Conservation (phyloP, 1,139 yeast genomes). For the Scheffersomyces cryptocercus region DNA sequence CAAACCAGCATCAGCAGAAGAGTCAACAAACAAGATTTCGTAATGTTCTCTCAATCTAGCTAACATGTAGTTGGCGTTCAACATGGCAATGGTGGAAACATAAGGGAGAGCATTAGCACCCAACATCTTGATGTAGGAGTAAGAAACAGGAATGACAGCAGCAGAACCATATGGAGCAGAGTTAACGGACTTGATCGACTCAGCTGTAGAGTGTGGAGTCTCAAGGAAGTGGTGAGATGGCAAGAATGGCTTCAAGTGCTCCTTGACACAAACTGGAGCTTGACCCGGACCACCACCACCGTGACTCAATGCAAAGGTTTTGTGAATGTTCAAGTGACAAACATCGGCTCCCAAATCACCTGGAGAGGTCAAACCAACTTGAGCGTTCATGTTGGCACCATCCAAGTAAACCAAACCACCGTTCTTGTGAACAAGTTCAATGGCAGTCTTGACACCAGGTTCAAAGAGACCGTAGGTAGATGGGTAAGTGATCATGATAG, state of each 20-base stretch:
- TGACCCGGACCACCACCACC: constrained; percentile 99
- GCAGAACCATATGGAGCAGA: constrained; percentile 98
- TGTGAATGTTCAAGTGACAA: constrained; percentile 93
- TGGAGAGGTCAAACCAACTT: constrained; percentile 95
- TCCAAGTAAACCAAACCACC: constrained; percentile 98
- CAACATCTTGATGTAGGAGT: constrained; percentile 91
- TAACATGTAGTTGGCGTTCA: constrained; percentile 96
- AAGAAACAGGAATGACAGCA: constrained; percentile 86
- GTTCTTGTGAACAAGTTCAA: constrained; percentile 73
- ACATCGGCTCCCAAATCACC: constrained; percentile 99
- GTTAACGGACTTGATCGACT: constrained; percentile 74
- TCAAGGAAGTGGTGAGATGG: constrained; percentile 72
- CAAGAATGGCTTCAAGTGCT: constrained; percentile 77
- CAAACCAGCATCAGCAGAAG: constrained; percentile 48
- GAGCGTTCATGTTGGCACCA: constrained; percentile 99
- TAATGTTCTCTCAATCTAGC: constrained; percentile 68
- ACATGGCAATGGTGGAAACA: constrained; percentile 84
- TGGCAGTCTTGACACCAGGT: constrained; percentile 84
- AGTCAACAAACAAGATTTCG: constrained; percentile 72
- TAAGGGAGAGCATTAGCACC: constrained; percentile 84
- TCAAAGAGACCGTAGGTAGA: constrained; percentile 96
- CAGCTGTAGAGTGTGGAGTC: constrained; percentile 55
- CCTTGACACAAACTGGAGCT: constrained; percentile 94
- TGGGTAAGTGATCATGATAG: constrained; percentile 95
- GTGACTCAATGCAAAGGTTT: constrained; percentile 96